Percentiles rank a stretch among this genome's conserved stretches.
phyloP scores from a whole-genome alignment of 108 stramenopile species.

The Cyclotella baltica region DNA sequence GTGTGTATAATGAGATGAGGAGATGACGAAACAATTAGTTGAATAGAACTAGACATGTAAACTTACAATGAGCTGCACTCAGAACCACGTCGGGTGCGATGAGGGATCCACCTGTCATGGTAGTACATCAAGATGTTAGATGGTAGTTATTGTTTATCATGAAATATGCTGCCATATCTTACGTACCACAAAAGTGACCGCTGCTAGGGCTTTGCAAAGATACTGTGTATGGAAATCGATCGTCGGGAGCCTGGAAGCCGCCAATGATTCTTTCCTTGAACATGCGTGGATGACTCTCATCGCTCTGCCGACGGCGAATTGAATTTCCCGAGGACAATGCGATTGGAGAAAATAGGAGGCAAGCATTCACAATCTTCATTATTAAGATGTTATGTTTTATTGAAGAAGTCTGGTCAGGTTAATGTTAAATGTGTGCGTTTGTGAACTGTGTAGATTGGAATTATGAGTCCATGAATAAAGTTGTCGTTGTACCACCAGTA shows the following conservation, averaged over 20 bases:
- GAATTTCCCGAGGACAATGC: neutral
- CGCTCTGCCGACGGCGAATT: neutral
- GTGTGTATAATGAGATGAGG: neutral
- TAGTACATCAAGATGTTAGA: neutral
- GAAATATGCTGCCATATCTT: neutral
- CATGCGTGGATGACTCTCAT: neutral
- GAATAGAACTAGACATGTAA: neutral
- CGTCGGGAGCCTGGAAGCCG: slow-evolving; percentile 28
- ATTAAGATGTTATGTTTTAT: neutral
- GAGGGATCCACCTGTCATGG: slow-evolving; percentile 12
- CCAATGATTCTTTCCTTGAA: slow-evolving; percentile 9
- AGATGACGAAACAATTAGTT: neutral
- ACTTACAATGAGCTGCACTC: slow-evolving; percentile 40
- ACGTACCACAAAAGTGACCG: slow-evolving; percentile 7
- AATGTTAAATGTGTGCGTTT: neutral
- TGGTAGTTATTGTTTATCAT: neutral
- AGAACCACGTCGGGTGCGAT: slow-evolving; percentile 35
- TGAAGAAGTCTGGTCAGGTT: neutral
- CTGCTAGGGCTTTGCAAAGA: neutral
- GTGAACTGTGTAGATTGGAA: too few species aligned
- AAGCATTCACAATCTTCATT: neutral
- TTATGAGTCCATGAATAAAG: neutral
- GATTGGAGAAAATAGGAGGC: neutral
- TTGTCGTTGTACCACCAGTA: neutral
- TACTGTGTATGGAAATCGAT: slow-evolving; percentile 24